These are phyloP conservation scores for Candida nonsorbophila DNA, from an alignment of 805 yeast species.

Conservation along the genomic window DNA sequence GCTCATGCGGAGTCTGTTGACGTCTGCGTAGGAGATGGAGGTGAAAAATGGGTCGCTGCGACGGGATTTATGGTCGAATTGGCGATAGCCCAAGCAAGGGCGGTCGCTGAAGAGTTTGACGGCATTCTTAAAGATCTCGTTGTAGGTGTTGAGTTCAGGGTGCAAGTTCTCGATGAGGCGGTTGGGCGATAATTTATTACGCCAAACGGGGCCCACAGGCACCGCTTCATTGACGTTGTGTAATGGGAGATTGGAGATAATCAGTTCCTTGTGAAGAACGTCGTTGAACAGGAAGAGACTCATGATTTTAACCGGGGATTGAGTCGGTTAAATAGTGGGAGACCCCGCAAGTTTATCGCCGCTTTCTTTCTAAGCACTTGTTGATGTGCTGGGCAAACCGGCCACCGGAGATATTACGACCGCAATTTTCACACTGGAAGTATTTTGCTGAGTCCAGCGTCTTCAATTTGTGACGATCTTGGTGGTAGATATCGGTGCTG, in stretches of 20 bases:
- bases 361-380: constrained; percentile 77
- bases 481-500: constrained; percentile 44
- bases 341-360: constrained; percentile 9
- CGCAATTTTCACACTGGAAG: constrained; percentile 77
- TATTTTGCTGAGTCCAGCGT: constrained; percentile 48
- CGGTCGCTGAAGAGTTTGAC: constrained; percentile 15
- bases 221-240: constrained; percentile 1
- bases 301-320: constrained; percentile 2
- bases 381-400: constrained; percentile 92
- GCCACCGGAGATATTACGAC: constrained; percentile 82
- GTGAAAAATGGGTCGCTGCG: constrained; percentile 24
- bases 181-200: constrained; percentile 12
- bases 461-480: constrained; percentile 40
- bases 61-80: constrained; percentile 24
- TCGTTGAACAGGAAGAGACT: constrained; percentile 1
- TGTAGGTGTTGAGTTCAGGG: constrained; percentile 34
- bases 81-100: constrained; percentile 32
- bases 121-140: constrained; percentile 25
- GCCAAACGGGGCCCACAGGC: constrained; percentile 20
- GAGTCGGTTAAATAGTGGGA: no score
- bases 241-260: constrained; percentile 3
- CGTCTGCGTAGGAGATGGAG: constrained; percentile 38
- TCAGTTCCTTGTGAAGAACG: constrained; percentile 1
- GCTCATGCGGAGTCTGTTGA: constrained; percentile 35
- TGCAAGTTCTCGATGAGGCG: constrained; percentile 10